Evolutionary conservation across 2,329 filamentous ascomycete genomes (phyloP).

Genomic region (Aspergillus brasiliensis): DNA sequence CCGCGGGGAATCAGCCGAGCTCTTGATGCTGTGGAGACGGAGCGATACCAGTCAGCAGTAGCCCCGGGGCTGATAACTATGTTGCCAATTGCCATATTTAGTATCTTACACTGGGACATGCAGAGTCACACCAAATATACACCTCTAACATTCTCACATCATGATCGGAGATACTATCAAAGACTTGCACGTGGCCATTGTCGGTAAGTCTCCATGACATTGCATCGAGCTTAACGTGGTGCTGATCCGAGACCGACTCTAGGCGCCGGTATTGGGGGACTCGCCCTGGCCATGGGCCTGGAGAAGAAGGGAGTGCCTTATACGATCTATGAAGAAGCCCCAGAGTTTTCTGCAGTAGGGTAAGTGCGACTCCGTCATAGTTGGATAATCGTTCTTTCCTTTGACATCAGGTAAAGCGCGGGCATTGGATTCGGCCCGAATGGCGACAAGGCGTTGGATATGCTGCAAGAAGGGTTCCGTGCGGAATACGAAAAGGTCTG

Average conservation of each 20-base stretch:
- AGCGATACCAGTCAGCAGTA: too few relatives aligned
- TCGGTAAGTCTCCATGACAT: background rate
- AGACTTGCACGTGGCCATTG: conserved; percentile 1
- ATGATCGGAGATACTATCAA: background rate
- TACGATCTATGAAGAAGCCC: conserved; percentile 18
- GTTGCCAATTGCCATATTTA: too few relatives aligned
- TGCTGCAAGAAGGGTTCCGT: conserved; percentile 13
- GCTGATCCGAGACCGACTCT: background rate
- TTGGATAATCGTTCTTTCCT: too few relatives aligned
- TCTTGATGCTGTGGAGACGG: too few relatives aligned
- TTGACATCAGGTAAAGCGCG: background rate
- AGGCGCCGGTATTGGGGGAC: conserved; percentile 8
- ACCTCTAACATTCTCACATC: background rate
- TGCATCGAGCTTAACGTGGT: too few relatives aligned
- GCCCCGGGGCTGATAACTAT: too few relatives aligned
- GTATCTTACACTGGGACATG: too few relatives aligned
- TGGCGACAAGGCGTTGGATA: conserved; percentile 11
- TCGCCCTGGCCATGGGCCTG: conserved; percentile 13
- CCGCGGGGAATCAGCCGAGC: too few relatives aligned
- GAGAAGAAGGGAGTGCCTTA: conserved; percentile 16
- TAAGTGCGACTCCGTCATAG: background rate
- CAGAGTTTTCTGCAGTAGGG: conserved; percentile 18
- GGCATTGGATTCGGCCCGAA: conserved; percentile 16
- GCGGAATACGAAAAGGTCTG: conserved; percentile 13
- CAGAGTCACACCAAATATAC: too few relatives aligned